Base-by-base conservation (phyloP, 108 stramenopile genomes). In the Cyclotella sp. region DNA sequence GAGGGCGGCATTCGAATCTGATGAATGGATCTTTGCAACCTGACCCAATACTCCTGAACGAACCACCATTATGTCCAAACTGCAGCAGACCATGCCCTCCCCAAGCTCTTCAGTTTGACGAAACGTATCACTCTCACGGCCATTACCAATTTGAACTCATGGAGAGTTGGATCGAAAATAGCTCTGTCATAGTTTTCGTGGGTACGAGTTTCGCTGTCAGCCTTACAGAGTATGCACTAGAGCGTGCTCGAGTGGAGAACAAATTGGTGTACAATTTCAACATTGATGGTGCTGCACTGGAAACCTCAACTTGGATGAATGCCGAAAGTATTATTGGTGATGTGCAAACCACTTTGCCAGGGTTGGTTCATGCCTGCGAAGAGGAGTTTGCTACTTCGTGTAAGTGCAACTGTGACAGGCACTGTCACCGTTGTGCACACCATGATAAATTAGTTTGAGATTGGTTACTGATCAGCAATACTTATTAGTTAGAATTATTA, bases 111-210 rank as follows among this genome's bases (percentile, higher is more conserved):
- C 68, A 89, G 51, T 92, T 92, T 70, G 91, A 92, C 54, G 91
- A 92, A 83, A 87, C 87, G 1, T 92, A 92, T 79, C 91, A 92
- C 54, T 79, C 87, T 7, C 91, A 92, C 60, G 79, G 74, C n/a
- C 85, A 84, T 76, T 92, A 92, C 72, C 79, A 87, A 64, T 92
- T 92, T 61, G 69, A 81, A 73, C 67, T 59, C 59, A 88, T 88
- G 88, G 91, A 92, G 72, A 66, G 73, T 28, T 88, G 82, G 80
- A 65, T 92, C 14, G 77, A 81, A 10, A 46, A 83, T 8, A 81
- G 84, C 0, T 72, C 78, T 26, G 87, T 82, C 13, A 63, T 92
- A 34, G 86, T 92, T 2, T 92, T 92, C 66, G 77, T 86, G 9
- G 91, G 91, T 4, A 92, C 91, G 13, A 79, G 77, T 11, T 92